A percentile compares a stretch with the other conserved stretches of the same genome.
Evolutionary conservation across 1,139 yeast species (phyloP).

Genomic region (Candida gigantensis): DNA sequence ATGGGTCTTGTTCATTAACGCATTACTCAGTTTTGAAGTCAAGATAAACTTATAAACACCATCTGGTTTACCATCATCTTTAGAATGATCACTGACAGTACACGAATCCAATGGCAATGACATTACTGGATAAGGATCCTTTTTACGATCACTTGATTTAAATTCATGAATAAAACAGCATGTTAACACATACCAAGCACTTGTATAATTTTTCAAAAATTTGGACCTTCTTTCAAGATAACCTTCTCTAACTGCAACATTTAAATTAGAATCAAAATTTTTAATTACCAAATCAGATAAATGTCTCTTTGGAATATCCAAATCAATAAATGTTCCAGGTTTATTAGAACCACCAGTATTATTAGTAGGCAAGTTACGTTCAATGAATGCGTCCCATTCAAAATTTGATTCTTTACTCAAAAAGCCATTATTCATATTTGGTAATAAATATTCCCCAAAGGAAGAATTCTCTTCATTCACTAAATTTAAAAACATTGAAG

Average conservation of each 20-base stretch:
- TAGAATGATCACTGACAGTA: slow-evolving; percentile 77
- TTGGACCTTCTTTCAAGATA: slow-evolving; percentile 86
- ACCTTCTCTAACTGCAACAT: slow-evolving; percentile 75
- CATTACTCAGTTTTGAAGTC: slow-evolving; percentile 67
- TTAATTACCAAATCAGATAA: slow-evolving; percentile 63
- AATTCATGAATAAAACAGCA: slow-evolving; percentile 89
- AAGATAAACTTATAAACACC: slow-evolving; percentile 77
- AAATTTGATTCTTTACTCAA: slow-evolving; percentile 73
- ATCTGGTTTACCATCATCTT: slow-evolving; percentile 61
- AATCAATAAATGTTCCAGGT: slow-evolving; percentile 70
- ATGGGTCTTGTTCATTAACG: slow-evolving; percentile 72
- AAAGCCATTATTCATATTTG: slow-evolving; percentile 71
- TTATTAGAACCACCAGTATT: slow-evolving; percentile 17
- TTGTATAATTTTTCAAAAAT: slow-evolving; percentile 82
- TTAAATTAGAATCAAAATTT: slow-evolving; percentile 68
- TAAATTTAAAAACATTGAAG: slow-evolving; percentile 68
- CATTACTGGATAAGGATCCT: slow-evolving; percentile 85
- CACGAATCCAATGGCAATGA: slow-evolving; percentile 82
- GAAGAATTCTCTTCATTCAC: slow-evolving; percentile 70
- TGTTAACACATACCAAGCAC: slow-evolving; percentile 90
- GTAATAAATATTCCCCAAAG: slow-evolving; percentile 63
- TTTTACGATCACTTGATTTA: slow-evolving; percentile 77
- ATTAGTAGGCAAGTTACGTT: slow-evolving; percentile 56
- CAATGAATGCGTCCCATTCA: slow-evolving; percentile 88
- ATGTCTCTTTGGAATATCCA: slow-evolving; percentile 68